Percentiles rank a stretch among this genome's conserved stretches.
Evolutionary conservation across 306 rosid genomes (phyloP).

Genomic region (Malus fusca): DNA sequence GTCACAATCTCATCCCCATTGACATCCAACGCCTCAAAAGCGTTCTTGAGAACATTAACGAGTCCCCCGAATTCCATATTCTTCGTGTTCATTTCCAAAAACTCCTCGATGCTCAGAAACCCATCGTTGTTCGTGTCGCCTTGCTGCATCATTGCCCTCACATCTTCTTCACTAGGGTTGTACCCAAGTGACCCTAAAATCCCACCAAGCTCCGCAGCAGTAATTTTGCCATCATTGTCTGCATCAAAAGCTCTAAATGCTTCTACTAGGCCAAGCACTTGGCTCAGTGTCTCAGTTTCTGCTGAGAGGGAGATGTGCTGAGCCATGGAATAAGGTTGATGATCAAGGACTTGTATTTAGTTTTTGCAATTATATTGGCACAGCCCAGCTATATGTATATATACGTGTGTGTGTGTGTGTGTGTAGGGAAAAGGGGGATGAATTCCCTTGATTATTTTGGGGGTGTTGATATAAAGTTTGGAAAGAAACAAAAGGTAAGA

Average conservation of each 20-base stretch:
- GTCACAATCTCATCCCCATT: constrained; percentile 43
- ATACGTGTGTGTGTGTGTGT: no score
- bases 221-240: constrained; percentile 57
- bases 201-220: constrained; percentile 50
- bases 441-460: not conserved
- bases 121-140: constrained; percentile 65
- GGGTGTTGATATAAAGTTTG: not conserved
- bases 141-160: constrained; percentile 50
- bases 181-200: constrained; percentile 63
- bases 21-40: constrained; percentile 37
- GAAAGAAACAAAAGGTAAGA: not conserved
- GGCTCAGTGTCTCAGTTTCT: constrained; percentile 50
- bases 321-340: constrained; percentile 23
- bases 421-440: not conserved
- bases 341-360: not conserved
- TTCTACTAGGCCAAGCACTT: constrained; percentile 40
- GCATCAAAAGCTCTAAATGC: constrained; percentile 61
- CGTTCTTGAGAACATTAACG: constrained; percentile 23
- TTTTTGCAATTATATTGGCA: not conserved
- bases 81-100: constrained; percentile 47
- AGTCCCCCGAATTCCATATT: constrained; percentile 41
- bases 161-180: constrained; percentile 44
- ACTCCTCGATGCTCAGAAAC: constrained; percentile 40
- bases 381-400: not conserved
- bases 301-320: constrained; percentile 32